These are phyloP conservation scores for Phytophthora fragariae DNA, from an alignment of 352 stramenopile genomes.

Conservation along the genomic window DNA sequence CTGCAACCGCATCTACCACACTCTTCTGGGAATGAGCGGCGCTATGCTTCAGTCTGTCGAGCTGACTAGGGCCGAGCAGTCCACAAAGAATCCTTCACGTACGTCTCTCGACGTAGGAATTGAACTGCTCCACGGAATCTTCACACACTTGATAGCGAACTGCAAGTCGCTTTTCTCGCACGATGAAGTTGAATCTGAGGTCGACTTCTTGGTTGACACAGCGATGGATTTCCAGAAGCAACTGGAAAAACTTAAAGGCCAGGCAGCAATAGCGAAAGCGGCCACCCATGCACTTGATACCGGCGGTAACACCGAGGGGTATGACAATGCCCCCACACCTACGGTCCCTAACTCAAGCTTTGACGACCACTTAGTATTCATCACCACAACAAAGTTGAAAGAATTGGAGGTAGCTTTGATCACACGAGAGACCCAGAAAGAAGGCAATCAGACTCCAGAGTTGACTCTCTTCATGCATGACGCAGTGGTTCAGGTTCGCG, in stretches of 20 bases:
- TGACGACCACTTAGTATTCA: conserved; percentile 47
- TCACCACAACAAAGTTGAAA: conserved; percentile 46
- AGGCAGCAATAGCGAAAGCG: conserved; percentile 48
- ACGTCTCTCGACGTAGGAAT: conserved; percentile 48
- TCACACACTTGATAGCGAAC: conserved; percentile 45
- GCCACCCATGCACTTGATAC: conserved; percentile 19
- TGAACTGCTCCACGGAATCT: conserved; percentile 48
- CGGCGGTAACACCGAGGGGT: conserved; percentile 17
- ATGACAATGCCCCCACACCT: not conserved
- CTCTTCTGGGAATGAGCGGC: conserved; percentile 57
- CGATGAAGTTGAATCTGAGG: conserved; percentile 29
- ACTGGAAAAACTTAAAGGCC: conserved; percentile 58
- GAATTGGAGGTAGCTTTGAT: conserved; percentile 38
- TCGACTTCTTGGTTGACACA: conserved; percentile 45
- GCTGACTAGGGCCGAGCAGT: conserved; percentile 35
- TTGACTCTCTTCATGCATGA: conserved; percentile 47
- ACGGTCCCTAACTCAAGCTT: conserved; percentile 41
- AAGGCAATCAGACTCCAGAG: conserved; percentile 32
- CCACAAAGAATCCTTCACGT: conserved; percentile 18
- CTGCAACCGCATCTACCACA: conserved; percentile 55
- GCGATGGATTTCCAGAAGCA: conserved; percentile 51
- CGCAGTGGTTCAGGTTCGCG: conserved; percentile 67
- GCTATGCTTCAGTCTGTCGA: conserved; percentile 57
- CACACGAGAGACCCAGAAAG: conserved; percentile 26
- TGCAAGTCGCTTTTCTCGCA: conserved; percentile 18